Evolutionary conservation across 2,329 filamentous ascomycete genomes (phyloP), one percentile per base, ranked within the genome.

Genomic region (Madurella fahalii): DNA sequence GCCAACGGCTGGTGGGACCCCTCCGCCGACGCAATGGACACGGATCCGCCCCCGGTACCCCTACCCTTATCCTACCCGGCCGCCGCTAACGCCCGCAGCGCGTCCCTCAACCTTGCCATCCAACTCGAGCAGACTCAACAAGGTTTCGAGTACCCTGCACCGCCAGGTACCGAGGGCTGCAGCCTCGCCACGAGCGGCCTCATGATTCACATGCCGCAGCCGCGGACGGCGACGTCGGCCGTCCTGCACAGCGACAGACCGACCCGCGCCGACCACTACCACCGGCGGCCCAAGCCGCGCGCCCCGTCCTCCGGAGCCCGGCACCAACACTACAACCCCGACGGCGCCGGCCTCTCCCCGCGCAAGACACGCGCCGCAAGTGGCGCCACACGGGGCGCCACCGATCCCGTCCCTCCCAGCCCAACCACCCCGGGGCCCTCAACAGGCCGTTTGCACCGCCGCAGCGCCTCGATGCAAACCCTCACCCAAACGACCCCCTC

Each of bases 151-250:
- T 58, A 58, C 30, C 50, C 58, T 8, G 31, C 51, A 4, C 55
- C 56, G 1, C 58, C 55, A 1, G 49, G 41, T 12, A 52, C 48
- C 44, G 51, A 51, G 15, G 32, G 54, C 37, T 7, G 32, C 12
- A 34, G 53, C 41, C 56, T 60, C 42, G 53, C 54, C 43, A 51
- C 50, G 40, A 45, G 59, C 16, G 76, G 76, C 1, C 74, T 81
- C 54, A 77, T 79, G 75, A 78, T 82, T 54, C 76, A 81, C 61
- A 78, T 80, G 77, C 77, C 77, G 16, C 77, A 78, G 55, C 72
- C 76, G 4, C 74, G 68, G 1, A 57, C 65, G 5, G 66, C 70
- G 0, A 67, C 69, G 30, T 68, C 73, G 5, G 65, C 71, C 13
- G 66, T 74, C 20, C 65, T 75, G 51, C 73, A 59, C 53, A 53